Evolutionary conservation across 2,329 filamentous ascomycete species (phyloP).

Genomic region (Colletotrichum sp.): DNA sequence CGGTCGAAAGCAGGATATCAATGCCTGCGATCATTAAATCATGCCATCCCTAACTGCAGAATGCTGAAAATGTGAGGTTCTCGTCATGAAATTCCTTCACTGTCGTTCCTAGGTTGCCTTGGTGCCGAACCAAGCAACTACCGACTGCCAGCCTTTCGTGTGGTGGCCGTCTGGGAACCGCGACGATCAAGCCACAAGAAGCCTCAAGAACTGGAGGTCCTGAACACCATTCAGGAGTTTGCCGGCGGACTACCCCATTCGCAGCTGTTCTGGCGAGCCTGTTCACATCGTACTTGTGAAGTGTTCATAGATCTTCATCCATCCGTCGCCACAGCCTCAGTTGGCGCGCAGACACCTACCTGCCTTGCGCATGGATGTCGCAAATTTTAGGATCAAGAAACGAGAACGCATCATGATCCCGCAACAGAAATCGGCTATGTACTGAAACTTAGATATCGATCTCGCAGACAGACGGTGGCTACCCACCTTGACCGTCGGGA

Average conservation of each 20-base stretch:
- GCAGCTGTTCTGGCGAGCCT: neutral
- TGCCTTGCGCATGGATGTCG: neutral
- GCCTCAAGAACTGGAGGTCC: neutral
- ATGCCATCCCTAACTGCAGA: neutral
- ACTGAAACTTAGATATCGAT: neutral
- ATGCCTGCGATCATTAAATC: neutral
- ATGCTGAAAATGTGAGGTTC: neutral
- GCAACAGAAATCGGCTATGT: neutral
- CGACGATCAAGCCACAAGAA: neutral
- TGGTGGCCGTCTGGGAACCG: neutral
- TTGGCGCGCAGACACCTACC: neutral
- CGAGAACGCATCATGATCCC: neutral
- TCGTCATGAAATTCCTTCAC: neutral
- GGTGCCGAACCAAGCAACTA: neutral
- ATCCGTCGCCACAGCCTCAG: neutral
- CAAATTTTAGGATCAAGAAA: neutral
- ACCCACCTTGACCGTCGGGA: neutral
- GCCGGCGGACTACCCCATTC: neutral
- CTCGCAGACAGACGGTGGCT: neutral
- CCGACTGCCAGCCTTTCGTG: neutral
- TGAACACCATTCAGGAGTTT: neutral
- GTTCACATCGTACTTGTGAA: neutral
- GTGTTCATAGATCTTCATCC: neutral
- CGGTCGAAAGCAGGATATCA: neutral
- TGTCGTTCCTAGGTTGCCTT: neutral